A percentile compares a stretch with the other conserved stretches of the same genome.
phyloP scores from a whole-genome alignment of 1,284 basidiomycete genomes.

The Volvariella surrecta region DNA sequence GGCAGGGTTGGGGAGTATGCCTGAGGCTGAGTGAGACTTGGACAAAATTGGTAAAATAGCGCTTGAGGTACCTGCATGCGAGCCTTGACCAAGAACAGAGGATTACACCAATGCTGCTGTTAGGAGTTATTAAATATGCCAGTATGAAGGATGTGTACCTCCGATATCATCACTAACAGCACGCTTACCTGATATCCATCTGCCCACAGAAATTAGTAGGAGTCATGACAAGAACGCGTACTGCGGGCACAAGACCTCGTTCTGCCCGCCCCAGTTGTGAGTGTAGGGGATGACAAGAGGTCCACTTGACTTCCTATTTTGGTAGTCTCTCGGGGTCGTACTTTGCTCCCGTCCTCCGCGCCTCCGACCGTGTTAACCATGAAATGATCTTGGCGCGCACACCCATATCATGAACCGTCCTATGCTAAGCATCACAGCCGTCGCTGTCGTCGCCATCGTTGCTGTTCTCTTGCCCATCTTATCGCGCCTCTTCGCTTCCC shows the following conservation, averaged over 20 bases:
- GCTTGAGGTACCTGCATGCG: constrained; percentile 75
- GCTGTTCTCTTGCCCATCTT: constrained; percentile 45
- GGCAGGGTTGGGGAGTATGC: constrained; percentile 92
- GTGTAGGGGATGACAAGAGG: no score
- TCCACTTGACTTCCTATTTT: no score
- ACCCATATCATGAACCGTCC: constrained; percentile 16
- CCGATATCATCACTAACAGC: constrained; percentile 87
- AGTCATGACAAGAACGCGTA: no score
- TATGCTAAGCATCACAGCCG: constrained; percentile 33
- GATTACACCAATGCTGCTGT: constrained; percentile 86
- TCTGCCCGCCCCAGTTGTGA: no score
- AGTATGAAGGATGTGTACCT: constrained; percentile 33
- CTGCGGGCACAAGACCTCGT: constrained; percentile 84
- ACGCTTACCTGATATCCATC: constrained; percentile 79
- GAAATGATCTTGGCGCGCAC: not conserved
- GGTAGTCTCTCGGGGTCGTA: no score
- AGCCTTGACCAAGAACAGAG: constrained; percentile 94
- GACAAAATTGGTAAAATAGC: not conserved
- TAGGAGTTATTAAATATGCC: constrained; percentile 6
- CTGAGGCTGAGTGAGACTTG: constrained; percentile 23
- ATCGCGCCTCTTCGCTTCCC: constrained; percentile 51
- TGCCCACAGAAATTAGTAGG: constrained; percentile 25
- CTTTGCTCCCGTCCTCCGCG: not conserved
- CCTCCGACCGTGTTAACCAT: constrained; percentile 10
- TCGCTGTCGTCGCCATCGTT: constrained; percentile 43